These are phyloP conservation scores for Chloris gayana DNA, from an alignment of 176 grass and related monocot species.

Conservation along the genomic window DNA sequence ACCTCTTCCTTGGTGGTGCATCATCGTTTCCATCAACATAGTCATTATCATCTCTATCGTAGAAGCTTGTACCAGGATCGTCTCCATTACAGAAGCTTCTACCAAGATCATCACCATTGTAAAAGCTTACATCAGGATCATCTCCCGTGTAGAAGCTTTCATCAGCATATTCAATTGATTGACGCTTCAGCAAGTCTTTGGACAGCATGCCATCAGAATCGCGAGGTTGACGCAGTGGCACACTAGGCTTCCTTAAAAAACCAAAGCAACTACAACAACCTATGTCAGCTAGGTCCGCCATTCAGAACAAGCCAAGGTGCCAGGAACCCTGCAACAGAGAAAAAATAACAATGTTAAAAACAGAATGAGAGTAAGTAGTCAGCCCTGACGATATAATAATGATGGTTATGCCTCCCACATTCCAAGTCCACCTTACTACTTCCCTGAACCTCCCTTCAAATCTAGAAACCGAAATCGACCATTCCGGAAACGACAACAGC, in stretches of 20 bases:
- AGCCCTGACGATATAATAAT: not conserved
- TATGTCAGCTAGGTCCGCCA: slow-evolving; percentile 54
- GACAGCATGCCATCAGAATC: slow-evolving; percentile 30
- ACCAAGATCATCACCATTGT: slow-evolving; percentile 34
- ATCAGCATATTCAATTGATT: slow-evolving; percentile 44
- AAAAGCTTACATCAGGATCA: slow-evolving; percentile 45
- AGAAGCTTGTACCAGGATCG: slow-evolving; percentile 54
- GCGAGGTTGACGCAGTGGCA: not conserved
- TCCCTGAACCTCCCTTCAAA: not conserved
- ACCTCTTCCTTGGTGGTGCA: slow-evolving; percentile 44
- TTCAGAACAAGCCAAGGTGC: slow-evolving; percentile 6
- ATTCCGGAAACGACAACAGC: not conserved
- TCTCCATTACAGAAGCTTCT: slow-evolving; percentile 41
- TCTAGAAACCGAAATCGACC: not conserved
- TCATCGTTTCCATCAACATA: slow-evolving; percentile 47
- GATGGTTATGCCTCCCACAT: not conserved
- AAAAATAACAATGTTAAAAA: not conserved
- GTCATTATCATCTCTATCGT: slow-evolving; percentile 44
- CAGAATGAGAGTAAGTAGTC: not conserved
- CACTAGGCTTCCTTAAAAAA: slow-evolving; percentile 62
- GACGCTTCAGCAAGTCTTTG: slow-evolving; percentile 43
- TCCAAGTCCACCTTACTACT: not conserved
- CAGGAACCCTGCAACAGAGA: not conserved
- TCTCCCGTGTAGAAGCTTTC: slow-evolving; percentile 58
- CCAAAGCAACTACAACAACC: slow-evolving; percentile 81